phyloP scores from a whole-genome alignment of 2,329 filamentous ascomycete species.

The Tolypocladium inflatum region DNA sequence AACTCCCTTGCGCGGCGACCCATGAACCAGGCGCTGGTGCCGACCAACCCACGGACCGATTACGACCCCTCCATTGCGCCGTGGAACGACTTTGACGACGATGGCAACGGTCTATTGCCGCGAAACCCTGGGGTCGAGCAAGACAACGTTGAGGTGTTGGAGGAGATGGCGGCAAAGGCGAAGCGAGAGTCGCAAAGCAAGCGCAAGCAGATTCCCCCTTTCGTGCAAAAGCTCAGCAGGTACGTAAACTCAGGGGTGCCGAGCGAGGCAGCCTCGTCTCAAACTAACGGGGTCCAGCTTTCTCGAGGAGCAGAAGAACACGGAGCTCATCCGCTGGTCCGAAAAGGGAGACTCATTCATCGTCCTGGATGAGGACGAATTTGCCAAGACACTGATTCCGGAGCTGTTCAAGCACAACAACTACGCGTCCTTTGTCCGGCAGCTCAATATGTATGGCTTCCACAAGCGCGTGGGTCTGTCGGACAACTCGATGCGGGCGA shows the following conservation, averaged over 20 bases:
- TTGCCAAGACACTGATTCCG: conserved; percentile 91
- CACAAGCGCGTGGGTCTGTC: conserved; percentile 91
- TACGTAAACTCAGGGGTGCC: conserved; percentile 31
- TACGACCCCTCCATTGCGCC: conserved; percentile 30
- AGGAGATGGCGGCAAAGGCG: conserved; percentile 68
- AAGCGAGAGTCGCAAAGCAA: conserved; percentile 85
- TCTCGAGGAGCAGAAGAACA: conserved; percentile 85
- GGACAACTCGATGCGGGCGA: conserved; percentile 96
- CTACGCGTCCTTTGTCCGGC: conserved; percentile 90
- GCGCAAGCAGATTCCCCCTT: conserved; percentile 91
- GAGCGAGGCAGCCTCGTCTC: not conserved
- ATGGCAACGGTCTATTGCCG: conserved; percentile 24
- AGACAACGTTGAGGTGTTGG: conserved; percentile 69
- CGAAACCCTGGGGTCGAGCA: conserved; percentile 35
- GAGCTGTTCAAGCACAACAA: conserved; percentile 99
- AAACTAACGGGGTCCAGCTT: conserved; percentile 50
- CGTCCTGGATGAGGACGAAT: conserved; percentile 94
- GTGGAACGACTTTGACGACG: conserved; percentile 34
- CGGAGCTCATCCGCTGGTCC: conserved; percentile 93
- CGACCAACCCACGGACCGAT: conserved; percentile 25
- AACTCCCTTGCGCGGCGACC: conserved; percentile 43
- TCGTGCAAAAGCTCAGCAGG: conserved; percentile 98
- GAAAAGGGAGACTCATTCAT: conserved; percentile 95
- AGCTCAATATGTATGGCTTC: conserved; percentile 96
- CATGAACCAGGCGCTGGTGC: conserved; percentile 40